Percentiles rank a stretch among this genome's conserved stretches.
phyloP scores from a whole-genome alignment of 2,329 filamentous ascomycete genomes.

The Colletotrichum trifolii region DNA sequence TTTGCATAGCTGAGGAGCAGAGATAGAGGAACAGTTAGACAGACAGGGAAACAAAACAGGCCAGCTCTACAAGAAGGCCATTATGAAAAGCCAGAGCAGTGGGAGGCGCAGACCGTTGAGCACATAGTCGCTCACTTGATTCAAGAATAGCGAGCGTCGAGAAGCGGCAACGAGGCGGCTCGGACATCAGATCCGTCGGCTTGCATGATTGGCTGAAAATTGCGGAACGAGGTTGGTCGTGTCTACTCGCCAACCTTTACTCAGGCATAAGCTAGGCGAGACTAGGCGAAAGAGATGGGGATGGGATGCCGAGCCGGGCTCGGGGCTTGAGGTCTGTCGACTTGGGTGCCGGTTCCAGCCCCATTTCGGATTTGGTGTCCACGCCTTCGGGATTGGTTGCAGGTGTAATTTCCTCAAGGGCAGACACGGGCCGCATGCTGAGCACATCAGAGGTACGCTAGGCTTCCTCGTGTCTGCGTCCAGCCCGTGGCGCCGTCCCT shows the following conservation, averaged over 20 bases:
- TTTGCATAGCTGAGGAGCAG: too few relatives aligned
- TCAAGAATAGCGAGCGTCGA: constrained; percentile 8
- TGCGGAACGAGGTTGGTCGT: constrained; percentile 18
- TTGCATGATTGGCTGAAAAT: constrained; percentile 11
- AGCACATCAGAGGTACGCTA: constrained; percentile 9
- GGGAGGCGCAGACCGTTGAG: too few relatives aligned
- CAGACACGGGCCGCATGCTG: constrained; percentile 31
- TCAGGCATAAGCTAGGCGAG: too few relatives aligned
- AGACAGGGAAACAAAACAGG: too few relatives aligned
- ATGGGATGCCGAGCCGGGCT: constrained; percentile 25
- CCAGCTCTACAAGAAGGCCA: too few relatives aligned
- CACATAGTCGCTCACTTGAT: neutral
- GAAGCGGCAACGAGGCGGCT: constrained; percentile 18
- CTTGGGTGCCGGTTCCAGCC: constrained; percentile 26
- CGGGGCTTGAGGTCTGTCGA: constrained; percentile 17
- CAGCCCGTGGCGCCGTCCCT: constrained; percentile 11
- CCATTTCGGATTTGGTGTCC: constrained; percentile 25
- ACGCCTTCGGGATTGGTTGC: constrained; percentile 30
- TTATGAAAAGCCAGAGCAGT: too few relatives aligned
- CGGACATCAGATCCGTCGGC: neutral
- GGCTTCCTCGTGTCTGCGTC: constrained; percentile 17
- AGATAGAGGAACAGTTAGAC: too few relatives aligned
- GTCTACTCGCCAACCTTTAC: neutral
- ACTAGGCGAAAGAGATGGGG: constrained; percentile 11
- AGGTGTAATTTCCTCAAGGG: constrained; percentile 33